Evolutionary conservation across 1,284 basidiomycete species (phyloP), one percentile per base, ranked within the genome.

Genomic region (Athelia sp.): DNA sequence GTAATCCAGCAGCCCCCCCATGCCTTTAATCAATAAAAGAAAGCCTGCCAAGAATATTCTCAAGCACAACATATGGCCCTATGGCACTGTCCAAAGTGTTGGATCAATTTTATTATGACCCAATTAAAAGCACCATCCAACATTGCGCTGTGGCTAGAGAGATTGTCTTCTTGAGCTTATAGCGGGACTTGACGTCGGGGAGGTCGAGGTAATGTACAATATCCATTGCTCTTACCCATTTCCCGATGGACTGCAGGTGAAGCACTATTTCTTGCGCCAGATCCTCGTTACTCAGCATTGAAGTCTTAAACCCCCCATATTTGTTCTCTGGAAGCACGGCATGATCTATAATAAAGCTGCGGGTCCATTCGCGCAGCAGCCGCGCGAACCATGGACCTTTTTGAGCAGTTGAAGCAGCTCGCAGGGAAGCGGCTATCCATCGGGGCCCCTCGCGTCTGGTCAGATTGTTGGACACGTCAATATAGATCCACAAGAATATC

Each of bases 51-150:
- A n/a, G n/a, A n/a, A n/a, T n/a, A n/a, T n/a, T n/a, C n/a, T n/a
- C n/a, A n/a, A n/a, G n/a, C n/a, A n/a, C n/a, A n/a, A n/a, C n/a
- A n/a, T n/a, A n/a, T n/a, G n/a, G n/a, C n/a, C n/a, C n/a, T n/a
- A n/a, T n/a, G n/a, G n/a, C n/a, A n/a, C n/a, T n/a, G n/a, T n/a
- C n/a, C n/a, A n/a, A n/a, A n/a, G n/a, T n/a, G n/a, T n/a, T n/a
- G n/a, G n/a, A n/a, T n/a, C n/a, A n/a, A n/a, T n/a, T n/a, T n/a
- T n/a, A n/a, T n/a, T n/a, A n/a, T n/a, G n/a, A n/a, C n/a, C n/a
- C n/a, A n/a, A n/a, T n/a, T n/a, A n/a, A n/a, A n/a, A n/a, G n/a
- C 17, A 56, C 56, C 22, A 70, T 51, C 68, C 67, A 70, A 8
- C 53, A 38, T 29, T 45, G 50, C 10, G 62, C 66, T 18, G 66